These are phyloP conservation scores for Centrapalus pauciflorus DNA, from an alignment of 129 eudicot species.

Conservation along the genomic window DNA sequence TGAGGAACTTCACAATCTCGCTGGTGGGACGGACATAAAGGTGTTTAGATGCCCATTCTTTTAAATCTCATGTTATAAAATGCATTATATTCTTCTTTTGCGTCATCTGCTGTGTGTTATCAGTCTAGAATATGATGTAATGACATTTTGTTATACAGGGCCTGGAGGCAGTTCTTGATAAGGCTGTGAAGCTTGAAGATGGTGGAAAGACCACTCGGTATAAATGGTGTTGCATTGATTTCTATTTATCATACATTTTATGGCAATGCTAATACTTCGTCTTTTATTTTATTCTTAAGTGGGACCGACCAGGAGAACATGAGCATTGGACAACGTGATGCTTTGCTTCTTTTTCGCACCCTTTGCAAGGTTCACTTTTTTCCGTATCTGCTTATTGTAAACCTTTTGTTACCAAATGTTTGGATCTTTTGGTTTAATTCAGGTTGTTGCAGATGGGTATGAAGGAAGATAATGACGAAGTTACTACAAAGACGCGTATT, in stretches of 20 bases:
- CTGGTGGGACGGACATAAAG: slow-evolving; percentile 93
- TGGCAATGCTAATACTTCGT: slow-evolving; percentile 4
- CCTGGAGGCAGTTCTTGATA: slow-evolving; percentile 97
- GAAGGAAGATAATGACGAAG: slow-evolving; percentile 97
- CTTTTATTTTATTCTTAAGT: slow-evolving; percentile 30
- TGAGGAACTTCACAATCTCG: slow-evolving; percentile 90
- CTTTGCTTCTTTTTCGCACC: slow-evolving; percentile 86
- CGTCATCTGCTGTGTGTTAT: neutral
- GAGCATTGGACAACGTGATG: slow-evolving; percentile 90
- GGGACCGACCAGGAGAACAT: slow-evolving; percentile 86
- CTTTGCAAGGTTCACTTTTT: slow-evolving; percentile 80
- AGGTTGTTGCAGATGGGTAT: slow-evolving; percentile 82
- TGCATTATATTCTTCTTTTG: neutral
- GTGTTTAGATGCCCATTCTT: slow-evolving; percentile 27
- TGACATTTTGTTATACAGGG: slow-evolving; percentile 50
- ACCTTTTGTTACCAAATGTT: slow-evolving; percentile 7
- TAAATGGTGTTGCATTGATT: neutral
- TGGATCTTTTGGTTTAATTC: slow-evolving; percentile 18
- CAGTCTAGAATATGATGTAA: slow-evolving; percentile 10
- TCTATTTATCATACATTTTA: neutral
- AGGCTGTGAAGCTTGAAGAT: slow-evolving; percentile 97
- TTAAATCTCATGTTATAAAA: neutral
- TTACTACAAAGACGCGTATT: slow-evolving; percentile 80
- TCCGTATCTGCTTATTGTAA: slow-evolving; percentile 15
- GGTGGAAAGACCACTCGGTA: slow-evolving; percentile 74